Evolutionary conservation across 192 early-diverging fungal genomes (phyloP), one percentile per base, ranked within the genome.

Genomic region (Backusella westeae): DNA sequence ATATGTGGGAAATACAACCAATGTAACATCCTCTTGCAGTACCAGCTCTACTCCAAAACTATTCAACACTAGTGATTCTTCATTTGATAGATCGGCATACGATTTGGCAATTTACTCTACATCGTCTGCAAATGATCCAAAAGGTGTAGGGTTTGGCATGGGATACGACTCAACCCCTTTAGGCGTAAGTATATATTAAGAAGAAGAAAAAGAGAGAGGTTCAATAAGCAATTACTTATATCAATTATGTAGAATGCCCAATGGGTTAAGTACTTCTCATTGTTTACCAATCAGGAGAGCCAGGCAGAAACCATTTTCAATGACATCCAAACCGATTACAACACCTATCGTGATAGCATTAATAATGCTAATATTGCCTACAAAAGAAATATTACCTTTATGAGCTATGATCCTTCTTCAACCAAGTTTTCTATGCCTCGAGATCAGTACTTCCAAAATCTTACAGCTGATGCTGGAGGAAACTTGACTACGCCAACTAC

Each of bases 391-490:
- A 78, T 87, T 32, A 83, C 73, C 5, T 82, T 82, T 70, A 74
- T 87, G 26, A 32, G 71, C 34, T 87, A 85, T 46, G 79, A 84
- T 39, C 80, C 80, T 53, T 10, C 23, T 6, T n/a, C 36, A 6
- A 32, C 29, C 7, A 35, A 39, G 6, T 87, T 83, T 76, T 69
- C 19, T 6, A 36, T 85, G 23, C 63, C 75, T 17, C 79, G 78
- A 59, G 78, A 69, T 44, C 6, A 46, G 0, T 87, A 84, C 52
- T 81, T 79, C 5, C 44, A 42, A n/a, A 80, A 79, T 26, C 69
- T 87, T 9, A 85, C 85, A 14, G 39, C 26, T 0, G 86, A 80
- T 71, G 86, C 86, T n/a, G 86, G 86, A 78, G 80, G 52, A 29
- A 69, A 63, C 21, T 56, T 81, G 4, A 77, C 70, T 0, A 77